Base-by-base conservation (phyloP, 257 asterid species). In the Capsicum rhomboideum region DNA sequence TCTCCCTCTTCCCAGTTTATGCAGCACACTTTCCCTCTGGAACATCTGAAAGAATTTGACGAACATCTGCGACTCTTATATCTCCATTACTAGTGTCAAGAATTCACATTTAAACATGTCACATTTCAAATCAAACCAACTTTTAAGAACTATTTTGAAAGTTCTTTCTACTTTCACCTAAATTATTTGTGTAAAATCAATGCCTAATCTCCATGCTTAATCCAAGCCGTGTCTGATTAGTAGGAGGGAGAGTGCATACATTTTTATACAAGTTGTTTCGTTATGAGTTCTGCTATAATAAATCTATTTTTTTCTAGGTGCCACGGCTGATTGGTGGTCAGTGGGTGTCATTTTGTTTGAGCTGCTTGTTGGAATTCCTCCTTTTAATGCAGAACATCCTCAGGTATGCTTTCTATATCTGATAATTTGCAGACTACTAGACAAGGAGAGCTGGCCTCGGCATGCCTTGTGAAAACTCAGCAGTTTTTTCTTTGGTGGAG, bases 251-350 rank as follows among this genome's bases (percentile, higher is more conserved):
- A 49, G 23, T 28, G 64, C 64, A 77, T 64, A 56, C 49, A 71
- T 31, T 69, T 68, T 20, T 52, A 31, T 82, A 68, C 63, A 77
- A 77, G 81, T 49, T 37, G 31, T 71, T 77, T 52, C 46, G 28
- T 49, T 50, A 31, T 77, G 82, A 49, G 12, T 77, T 77, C 82
- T 49, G 3, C 82, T 28, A 77, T 49, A 17, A 28, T 50, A 77
- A 77, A 17, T 77, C 63, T 77, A 50, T 69, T 83, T 71, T 79
- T 82, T 74, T 88, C 40, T 83, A 94, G 98, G 97, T 56, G 92
- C 91, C 85, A 94, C 98, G 83, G 98, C 98, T 55, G 99, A 95
- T 89, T 95, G 99, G 99, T 95, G 99, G 99, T 95, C 99, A 66
- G 97, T 92, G 78, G 99, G 99, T 64, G 94, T 95, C 72, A 92